Conservation (phyloP, 768 basidiomycete genomes). For the Leucocoprinus leucothites region DNA sequence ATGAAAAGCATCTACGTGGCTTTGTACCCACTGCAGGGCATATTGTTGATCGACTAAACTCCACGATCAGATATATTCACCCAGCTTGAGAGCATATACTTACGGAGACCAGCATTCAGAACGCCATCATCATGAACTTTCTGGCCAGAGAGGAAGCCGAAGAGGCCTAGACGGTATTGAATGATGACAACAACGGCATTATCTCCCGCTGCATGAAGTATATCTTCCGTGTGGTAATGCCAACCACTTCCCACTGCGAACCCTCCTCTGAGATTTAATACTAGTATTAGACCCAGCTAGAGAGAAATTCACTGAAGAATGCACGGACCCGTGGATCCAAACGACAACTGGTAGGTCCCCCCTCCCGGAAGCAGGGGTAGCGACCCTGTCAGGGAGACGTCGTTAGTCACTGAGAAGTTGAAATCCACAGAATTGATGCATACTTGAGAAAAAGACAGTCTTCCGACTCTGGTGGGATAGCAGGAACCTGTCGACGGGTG, state of each 20-base stretch:
- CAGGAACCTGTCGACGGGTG: no score
- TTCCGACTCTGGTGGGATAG: no score
- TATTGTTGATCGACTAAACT: conserved; percentile 40
- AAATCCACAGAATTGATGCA: no score
- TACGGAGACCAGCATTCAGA: conserved; percentile 47
- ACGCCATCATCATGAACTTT: conserved; percentile 39
- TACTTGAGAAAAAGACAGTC: no score
- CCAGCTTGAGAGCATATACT: conserved; percentile 15
- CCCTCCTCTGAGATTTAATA: not conserved
- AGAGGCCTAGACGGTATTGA: conserved; percentile 42
- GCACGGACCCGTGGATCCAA: not conserved
- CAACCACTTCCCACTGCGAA: not conserved
- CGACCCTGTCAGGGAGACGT: no score
- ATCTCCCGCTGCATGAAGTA: conserved; percentile 27
- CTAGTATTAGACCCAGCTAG: not conserved
- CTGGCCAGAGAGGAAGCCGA: conserved; percentile 44
- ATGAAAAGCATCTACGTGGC: conserved; percentile 25
- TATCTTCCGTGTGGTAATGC: conserved; percentile 29
- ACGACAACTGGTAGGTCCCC: not conserved
- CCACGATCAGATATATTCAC: not conserved
- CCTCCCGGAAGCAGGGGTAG: no score
- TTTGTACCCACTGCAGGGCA: conserved; percentile 40
- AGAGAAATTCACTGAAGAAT: not conserved
- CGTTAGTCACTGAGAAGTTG: no score
- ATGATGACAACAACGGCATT: conserved; percentile 33